phyloP scores from a whole-genome alignment of 192 early-diverging fungal genomes.

The Coemansia reversa region DNA sequence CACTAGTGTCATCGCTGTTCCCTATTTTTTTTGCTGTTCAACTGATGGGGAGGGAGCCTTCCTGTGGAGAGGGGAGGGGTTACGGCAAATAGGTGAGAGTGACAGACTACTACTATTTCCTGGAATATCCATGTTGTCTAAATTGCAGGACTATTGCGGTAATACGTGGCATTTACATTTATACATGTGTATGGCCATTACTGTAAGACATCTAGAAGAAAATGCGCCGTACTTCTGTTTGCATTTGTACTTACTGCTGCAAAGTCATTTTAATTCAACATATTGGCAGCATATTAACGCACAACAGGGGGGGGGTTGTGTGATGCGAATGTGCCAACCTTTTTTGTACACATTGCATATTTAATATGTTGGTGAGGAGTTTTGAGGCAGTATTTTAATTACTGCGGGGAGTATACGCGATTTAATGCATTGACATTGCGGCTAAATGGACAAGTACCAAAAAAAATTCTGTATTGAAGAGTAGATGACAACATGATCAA shows the following conservation, averaged over 20 bases:
- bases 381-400: background rate
- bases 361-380: conserved; percentile 3
- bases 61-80: background rate
- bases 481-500: conserved; percentile 85
- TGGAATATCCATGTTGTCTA: background rate
- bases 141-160: conserved; percentile 5
- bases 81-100: background rate
- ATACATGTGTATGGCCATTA: background rate
- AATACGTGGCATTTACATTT: background rate
- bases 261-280: background rate
- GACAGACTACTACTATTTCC: background rate
- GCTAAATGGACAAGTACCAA: background rate
- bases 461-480: background rate
- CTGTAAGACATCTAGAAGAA: background rate
- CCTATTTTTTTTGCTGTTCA: background rate
- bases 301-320: background rate
- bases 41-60: background rate
- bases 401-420: background rate
- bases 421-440: background rate
- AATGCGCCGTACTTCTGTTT: conserved; percentile 4
- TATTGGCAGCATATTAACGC: background rate
- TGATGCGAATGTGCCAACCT: background rate
- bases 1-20: background rate
- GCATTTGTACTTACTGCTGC: conserved; percentile 16
- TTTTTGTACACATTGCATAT: conserved; percentile 4